phyloP scores from a whole-genome alignment of 306 rosid species.

The Lathyrus tuberosus region DNA sequence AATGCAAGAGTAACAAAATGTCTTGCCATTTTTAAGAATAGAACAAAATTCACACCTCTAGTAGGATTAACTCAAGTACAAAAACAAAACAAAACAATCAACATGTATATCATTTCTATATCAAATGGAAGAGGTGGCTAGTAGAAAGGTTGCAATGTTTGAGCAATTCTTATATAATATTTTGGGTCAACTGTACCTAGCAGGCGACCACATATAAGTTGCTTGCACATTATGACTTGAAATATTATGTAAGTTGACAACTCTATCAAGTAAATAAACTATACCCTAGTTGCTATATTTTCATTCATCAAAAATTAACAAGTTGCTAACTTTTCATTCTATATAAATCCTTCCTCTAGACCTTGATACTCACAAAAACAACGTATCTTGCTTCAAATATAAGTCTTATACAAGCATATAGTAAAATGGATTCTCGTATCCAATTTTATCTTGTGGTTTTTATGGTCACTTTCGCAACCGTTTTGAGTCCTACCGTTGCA shows the following conservation, averaged over 20 bases:
- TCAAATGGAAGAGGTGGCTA: too few relatives aligned
- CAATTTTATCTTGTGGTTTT: conserved; percentile 30
- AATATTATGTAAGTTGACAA: conserved; percentile 26
- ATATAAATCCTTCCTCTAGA: conserved; percentile 15
- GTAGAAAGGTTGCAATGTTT: too few relatives aligned
- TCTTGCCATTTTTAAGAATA: too few relatives aligned
- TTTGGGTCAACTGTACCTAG: conserved; percentile 11
- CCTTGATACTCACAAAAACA: conserved; percentile 14
- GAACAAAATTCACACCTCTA: too few relatives aligned
- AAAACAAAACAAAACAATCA: too few relatives aligned
- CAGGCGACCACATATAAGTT: background rate
- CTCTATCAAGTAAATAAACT: conserved; percentile 8
- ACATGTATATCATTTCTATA: too few relatives aligned
- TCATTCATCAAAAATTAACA: background rate
- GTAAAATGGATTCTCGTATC: conserved; percentile 33
- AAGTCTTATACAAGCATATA: conserved; percentile 7
- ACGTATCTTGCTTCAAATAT: background rate
- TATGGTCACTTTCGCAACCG: conserved; percentile 24
- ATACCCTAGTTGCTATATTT: background rate
- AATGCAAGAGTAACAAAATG: too few relatives aligned
- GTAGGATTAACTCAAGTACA: too few relatives aligned
- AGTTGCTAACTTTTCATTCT: background rate
- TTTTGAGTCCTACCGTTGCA: conserved; percentile 18
- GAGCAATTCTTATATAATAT: background rate
- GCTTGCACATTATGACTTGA: background rate